Base-by-base conservation (phyloP, 1,284 basidiomycete species). In the Austroboletus novae-zelandiae region DNA sequence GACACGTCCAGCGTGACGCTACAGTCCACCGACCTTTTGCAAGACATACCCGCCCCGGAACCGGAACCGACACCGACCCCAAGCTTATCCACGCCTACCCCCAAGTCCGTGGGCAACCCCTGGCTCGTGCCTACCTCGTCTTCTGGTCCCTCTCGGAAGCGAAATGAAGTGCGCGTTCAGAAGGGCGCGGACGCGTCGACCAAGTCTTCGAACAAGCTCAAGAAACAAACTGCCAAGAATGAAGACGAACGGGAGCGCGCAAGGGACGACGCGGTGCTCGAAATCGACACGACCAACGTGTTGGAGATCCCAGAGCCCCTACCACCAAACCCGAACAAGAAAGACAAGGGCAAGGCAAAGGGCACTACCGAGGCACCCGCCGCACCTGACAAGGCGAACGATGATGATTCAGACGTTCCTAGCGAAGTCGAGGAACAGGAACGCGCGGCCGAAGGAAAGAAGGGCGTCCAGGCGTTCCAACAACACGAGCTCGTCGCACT, bases 401-500 rank as follows among this genome's bases (percentile, higher is more conserved):
- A 40, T 15, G 20, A 40, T 15, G 66, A 81, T 43, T 79, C 79
- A 9, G 83, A 83, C 51, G 74, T 64, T 37, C 75, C 85, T 50
- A 84, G 82, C 57, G 87, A 86, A 67, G 67, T 85, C 27, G 83
- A 89, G 42, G 83, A 77, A 39, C 86, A 89, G 57, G 85, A 87
- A 57, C 72, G 71, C 42, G 62, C 64, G 0, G 60, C 79, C 3
- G 65, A 72, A 30, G 51, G 47, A 23, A 82, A 78, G 54, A 74
- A 70, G 41, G 71, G 71, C n/a, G 61, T 78, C 2, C 77, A 76
- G 43, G 86, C 87, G 1, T 90, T 94, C 66, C 77, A 89, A 65
- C 94, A 97, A 67, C 79, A 89, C 23, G 90, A 97, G 57, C 77
- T 99, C 5, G 94, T 99, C 9, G 89, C 94, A 1, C 83, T 87